These are phyloP conservation scores for Magnaporthiopsis poae DNA, from an alignment of 2,329 filamentous ascomycete species.

Conservation along the genomic window DNA sequence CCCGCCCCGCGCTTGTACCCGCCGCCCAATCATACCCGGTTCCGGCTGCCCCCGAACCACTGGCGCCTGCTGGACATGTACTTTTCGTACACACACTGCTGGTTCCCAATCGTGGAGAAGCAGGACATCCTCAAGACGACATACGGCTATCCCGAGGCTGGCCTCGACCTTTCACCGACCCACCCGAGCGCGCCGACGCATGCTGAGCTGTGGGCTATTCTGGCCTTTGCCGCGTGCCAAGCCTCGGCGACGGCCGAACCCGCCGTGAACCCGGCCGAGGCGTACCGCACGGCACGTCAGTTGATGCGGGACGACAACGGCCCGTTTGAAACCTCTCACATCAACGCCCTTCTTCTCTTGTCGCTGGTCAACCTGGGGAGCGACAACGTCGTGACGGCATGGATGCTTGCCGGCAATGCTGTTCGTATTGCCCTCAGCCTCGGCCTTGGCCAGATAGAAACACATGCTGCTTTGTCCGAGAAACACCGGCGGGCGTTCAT, in stretches of 20 bases:
- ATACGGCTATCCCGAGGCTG: slow-evolving; percentile 9
- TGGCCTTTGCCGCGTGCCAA: slow-evolving; percentile 13
- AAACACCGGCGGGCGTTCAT: neutral
- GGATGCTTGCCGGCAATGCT: slow-evolving; percentile 56
- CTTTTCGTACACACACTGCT: slow-evolving; percentile 65
- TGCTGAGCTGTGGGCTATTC: slow-evolving; percentile 11
- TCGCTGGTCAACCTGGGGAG: slow-evolving; percentile 54
- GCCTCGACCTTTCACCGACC: neutral
- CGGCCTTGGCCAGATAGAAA: slow-evolving; percentile 13
- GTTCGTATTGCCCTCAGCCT: slow-evolving; percentile 37
- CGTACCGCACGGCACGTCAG: slow-evolving; percentile 41
- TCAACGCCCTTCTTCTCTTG: slow-evolving; percentile 49
- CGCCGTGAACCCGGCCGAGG: slow-evolving; percentile 20
- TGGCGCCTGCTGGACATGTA: slow-evolving; percentile 60
- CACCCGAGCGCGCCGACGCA: neutral
- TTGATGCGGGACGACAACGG: slow-evolving; percentile 38
- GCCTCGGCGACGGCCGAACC: neutral
- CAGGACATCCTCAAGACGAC: slow-evolving; percentile 46
- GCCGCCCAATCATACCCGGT: no score
- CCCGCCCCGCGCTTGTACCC: no score
- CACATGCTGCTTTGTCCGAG: slow-evolving; percentile 33
- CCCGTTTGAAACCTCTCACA: slow-evolving; percentile 37
- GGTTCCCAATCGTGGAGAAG: slow-evolving; percentile 65
- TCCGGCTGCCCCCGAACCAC: slow-evolving; percentile 27
- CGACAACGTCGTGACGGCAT: slow-evolving; percentile 47